Conservation (phyloP, 2,329 filamentous ascomycete species). For the Calonectria pseudoturangicola region DNA sequence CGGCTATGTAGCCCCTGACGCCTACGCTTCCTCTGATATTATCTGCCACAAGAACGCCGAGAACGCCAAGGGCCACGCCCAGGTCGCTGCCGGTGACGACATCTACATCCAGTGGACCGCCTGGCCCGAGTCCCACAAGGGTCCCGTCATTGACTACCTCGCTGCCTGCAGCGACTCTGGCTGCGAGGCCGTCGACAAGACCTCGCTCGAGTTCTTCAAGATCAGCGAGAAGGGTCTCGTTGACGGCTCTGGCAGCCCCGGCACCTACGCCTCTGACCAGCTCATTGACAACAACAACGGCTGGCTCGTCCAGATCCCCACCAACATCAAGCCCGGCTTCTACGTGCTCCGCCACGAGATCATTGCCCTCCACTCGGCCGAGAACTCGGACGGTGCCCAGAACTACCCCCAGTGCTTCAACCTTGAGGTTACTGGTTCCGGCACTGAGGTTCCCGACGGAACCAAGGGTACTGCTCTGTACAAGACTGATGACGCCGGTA, state of each 20-base stretch:
- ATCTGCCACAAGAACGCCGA: slow-evolving; percentile 67
- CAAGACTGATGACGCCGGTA: slow-evolving; percentile 57
- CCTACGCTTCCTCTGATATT: slow-evolving; percentile 64
- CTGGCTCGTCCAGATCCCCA: slow-evolving; percentile 60
- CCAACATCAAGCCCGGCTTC: slow-evolving; percentile 59
- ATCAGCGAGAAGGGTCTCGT: slow-evolving; percentile 75
- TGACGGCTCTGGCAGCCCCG: slow-evolving; percentile 64
- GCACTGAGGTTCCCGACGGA: slow-evolving; percentile 59
- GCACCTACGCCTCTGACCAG: slow-evolving; percentile 60
- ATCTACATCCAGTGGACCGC: slow-evolving; percentile 65
- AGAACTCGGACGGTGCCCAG: slow-evolving; percentile 68
- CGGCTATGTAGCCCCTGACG: slow-evolving; percentile 69
- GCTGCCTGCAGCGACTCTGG: slow-evolving; percentile 74
- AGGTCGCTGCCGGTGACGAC: slow-evolving; percentile 63
- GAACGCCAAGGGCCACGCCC: slow-evolving; percentile 62
- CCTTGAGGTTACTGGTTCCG: slow-evolving; percentile 66
- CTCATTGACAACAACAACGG: slow-evolving; percentile 65
- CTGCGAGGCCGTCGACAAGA: slow-evolving; percentile 73
- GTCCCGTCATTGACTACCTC: slow-evolving; percentile 79
- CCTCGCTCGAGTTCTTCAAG: slow-evolving; percentile 77
- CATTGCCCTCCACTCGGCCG: slow-evolving; percentile 68
- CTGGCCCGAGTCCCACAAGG: slow-evolving; percentile 67
- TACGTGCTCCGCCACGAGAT: slow-evolving; percentile 73
- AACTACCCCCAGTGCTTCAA: slow-evolving; percentile 72
- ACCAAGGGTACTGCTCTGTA: slow-evolving; percentile 58